phyloP scores from a whole-genome alignment of 169 alveolate genomes.

The Plasmodium gonderi region DNA sequence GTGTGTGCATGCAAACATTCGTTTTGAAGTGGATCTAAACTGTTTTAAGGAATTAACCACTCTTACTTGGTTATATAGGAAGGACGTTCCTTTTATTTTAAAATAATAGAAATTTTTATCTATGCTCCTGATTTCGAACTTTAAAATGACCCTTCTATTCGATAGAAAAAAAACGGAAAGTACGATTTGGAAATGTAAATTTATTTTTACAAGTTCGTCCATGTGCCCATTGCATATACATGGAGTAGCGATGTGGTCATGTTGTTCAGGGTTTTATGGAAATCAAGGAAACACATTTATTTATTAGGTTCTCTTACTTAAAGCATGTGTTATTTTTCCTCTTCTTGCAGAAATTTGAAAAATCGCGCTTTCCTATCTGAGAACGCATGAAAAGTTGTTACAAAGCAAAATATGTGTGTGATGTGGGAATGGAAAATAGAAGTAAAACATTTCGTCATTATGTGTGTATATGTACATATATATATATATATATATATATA shows the following conservation, averaged over 20 bases:
- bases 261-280: no score
- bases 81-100: slow-evolving; percentile 67
- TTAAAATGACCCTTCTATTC: slow-evolving; percentile 22
- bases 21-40: no score
- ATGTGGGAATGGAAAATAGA: no score
- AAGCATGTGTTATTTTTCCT: slow-evolving; percentile 35
- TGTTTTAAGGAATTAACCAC: background rate
- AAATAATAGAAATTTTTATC: slow-evolving; percentile 44
- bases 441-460: no score
- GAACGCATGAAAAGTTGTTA: background rate
- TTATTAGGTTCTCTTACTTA: background rate
- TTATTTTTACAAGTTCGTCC: no score
- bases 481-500: background rate
- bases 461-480: background rate
- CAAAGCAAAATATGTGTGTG: no score
- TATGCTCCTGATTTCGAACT: slow-evolving; percentile 34
- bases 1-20: no score
- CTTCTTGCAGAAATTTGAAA: slow-evolving; percentile 54
- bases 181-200: background rate
- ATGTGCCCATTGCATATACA: background rate
- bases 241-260: no score
- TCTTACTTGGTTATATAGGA: slow-evolving; percentile 56
- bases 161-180: background rate
- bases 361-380: slow-evolving; percentile 70
- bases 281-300: background rate